Evolutionary conservation across 2,329 filamentous ascomycete genomes (phyloP).

Genomic region (Verticillium isaacii): DNA sequence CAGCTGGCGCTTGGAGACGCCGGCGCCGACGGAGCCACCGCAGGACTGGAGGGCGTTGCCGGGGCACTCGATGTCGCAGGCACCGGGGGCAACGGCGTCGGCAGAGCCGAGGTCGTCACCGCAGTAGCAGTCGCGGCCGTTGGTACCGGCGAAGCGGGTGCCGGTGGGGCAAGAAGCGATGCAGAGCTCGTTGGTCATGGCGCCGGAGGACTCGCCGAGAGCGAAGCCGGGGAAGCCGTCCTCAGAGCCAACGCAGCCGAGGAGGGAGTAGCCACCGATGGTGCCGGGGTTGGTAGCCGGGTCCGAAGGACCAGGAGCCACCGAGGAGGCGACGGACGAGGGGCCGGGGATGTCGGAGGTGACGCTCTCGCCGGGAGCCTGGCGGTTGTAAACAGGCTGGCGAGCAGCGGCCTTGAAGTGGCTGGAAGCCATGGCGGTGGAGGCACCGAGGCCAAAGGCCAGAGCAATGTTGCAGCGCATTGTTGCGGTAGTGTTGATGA

Average conservation of each 20-base stretch:
- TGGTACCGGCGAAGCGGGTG: slow-evolving; percentile 5
- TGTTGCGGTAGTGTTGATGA: background rate
- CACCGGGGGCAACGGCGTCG: slow-evolving; percentile 24
- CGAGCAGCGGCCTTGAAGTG: background rate
- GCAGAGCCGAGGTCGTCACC: slow-evolving; percentile 28
- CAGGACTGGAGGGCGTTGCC: slow-evolving; percentile 34
- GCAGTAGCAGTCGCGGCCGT: slow-evolving; percentile 35
- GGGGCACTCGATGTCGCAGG: slow-evolving; percentile 35
- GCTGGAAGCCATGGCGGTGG: background rate
- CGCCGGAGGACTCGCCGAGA: slow-evolving; percentile 5
- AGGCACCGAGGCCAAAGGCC: slow-evolving; percentile 1
- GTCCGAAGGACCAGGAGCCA: slow-evolving; percentile 1
- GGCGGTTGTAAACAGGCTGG: background rate
- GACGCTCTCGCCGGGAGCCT: background rate
- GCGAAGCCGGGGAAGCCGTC: slow-evolving; percentile 21
- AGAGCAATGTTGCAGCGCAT: slow-evolving; percentile 1
- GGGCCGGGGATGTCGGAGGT: background rate
- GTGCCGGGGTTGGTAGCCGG: slow-evolving; percentile 7
- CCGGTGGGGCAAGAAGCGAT: slow-evolving; percentile 15
- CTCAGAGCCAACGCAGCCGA: slow-evolving; percentile 22
- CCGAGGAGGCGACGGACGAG: background rate
- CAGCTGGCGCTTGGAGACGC: slow-evolving; percentile 1
- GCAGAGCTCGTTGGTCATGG: slow-evolving; percentile 20
- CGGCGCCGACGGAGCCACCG: slow-evolving; percentile 26
- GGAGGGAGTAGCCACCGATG: slow-evolving; percentile 15